Base-by-base conservation (phyloP, 495 filamentous ascomycete species). In the Lasiosphaeris hirsuta region DNA sequence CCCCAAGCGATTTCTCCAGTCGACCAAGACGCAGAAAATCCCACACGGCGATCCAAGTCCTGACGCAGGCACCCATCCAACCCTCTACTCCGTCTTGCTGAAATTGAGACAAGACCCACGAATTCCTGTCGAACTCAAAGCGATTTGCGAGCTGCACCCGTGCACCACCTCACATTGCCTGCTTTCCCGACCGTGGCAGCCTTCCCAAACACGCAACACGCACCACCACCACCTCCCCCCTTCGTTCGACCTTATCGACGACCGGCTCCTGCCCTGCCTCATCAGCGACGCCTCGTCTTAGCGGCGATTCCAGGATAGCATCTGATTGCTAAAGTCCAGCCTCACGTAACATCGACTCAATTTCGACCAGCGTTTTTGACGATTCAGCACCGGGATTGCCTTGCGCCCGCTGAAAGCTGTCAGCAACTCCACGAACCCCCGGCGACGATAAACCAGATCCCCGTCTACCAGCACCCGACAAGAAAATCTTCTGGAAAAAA, bases 151-250 rank as follows among this genome's bases (percentile, higher is more conserved):
- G 38, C 52, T 42, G 61, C 58, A 57, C 52, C 17, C 41, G 23
- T 15, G 58, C 54, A 58, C 49, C 56, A 44, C 19, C 54, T 41
- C 59, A 36, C 59, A 58, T 51, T 63, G 55, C 50, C 37, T 43
- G 51, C 60, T 61, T 62, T 59, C 61, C 63, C 60, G 61, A 63
- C 61, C 67, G 69, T 68, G 62, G 54, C 62, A 63, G 63, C 60
- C 43, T 56, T 51, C 48, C 54, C 59, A 57, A 60, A 66, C 50
- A 61, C 52, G 44, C 52, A 58, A 43, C 42, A 56, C 48, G 51
- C 48, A 19, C 51, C 34, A 61, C 49, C 48, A 45, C 17, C 61
- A 46, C 58, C 54, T 54, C 35, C 37, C 38, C 36, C 47, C 44
- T 37, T 54, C 57, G 40, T 44, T 48, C 50, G 39, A 53, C 58